phyloP scores from a whole-genome alignment of 495 filamentous ascomycete species.

The Tuber indicum region DNA sequence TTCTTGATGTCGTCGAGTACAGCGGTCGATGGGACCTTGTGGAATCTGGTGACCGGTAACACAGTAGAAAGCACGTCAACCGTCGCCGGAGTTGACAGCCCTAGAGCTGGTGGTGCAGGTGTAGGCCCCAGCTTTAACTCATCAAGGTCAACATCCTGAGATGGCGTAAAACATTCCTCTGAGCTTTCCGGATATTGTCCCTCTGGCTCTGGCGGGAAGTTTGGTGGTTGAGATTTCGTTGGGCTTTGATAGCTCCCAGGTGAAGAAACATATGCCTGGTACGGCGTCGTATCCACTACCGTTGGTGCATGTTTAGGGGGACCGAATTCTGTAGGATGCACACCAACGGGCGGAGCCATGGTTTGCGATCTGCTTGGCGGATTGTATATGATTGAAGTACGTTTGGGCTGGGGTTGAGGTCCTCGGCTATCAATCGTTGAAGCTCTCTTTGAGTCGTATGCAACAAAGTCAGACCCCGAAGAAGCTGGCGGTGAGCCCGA shows the following conservation, averaged over 20 bases:
- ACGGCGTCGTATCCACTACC: constrained; percentile 9
- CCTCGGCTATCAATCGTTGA: constrained; percentile 14
- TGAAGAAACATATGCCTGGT: constrained; percentile 10
- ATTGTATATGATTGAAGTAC: constrained; percentile 10
- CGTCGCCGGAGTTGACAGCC: constrained; percentile 4
- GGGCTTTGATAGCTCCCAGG: constrained; percentile 16
- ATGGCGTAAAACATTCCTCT: constrained; percentile 18
- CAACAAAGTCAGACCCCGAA: constrained; percentile 19
- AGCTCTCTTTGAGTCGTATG: constrained; percentile 28
- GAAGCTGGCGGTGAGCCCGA: constrained; percentile 14
- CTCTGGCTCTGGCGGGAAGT: constrained; percentile 24
- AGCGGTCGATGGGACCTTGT: constrained; percentile 13
- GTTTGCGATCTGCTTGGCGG: constrained; percentile 24
- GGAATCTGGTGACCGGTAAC: constrained; percentile 15
- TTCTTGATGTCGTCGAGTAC: constrained; percentile 28
- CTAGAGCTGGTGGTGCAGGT: not conserved
- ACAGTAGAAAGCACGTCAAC: constrained; percentile 10
- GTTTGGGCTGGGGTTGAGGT: constrained; percentile 11
- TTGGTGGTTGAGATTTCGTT: constrained; percentile 12
- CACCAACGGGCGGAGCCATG: constrained; percentile 10
- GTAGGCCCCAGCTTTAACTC: constrained; percentile 7
- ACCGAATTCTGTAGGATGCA: constrained; percentile 11
- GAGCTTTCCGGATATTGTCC: not conserved
- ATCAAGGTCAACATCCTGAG: not conserved
- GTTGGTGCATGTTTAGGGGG: constrained; percentile 14